Percentiles rank a stretch among this genome's conserved stretches.
These are phyloP conservation scores for Alternaria ventricosa DNA, from an alignment of 2,329 filamentous ascomycete species.

Conservation along the genomic window DNA sequence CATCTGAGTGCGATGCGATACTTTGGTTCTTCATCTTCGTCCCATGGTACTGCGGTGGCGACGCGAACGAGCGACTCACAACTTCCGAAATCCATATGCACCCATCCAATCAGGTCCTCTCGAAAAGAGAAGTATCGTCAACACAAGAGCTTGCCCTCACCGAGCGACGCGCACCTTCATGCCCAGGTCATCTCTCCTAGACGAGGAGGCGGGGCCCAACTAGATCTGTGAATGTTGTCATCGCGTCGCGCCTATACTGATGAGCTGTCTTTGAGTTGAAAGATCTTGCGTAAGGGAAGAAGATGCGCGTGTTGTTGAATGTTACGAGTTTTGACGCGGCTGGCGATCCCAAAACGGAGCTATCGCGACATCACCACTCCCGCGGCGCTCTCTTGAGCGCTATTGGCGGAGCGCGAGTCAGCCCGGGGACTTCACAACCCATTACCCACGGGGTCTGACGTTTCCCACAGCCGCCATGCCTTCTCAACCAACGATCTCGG, in stretches of 20 bases:
- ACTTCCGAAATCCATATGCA: too few relatives aligned
- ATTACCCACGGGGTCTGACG: not conserved
- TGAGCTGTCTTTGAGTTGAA: not conserved
- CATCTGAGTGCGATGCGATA: too few relatives aligned
- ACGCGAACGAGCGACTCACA: too few relatives aligned
- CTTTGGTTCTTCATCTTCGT: too few relatives aligned
- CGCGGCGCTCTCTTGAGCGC: not conserved
- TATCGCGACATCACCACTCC: not conserved
- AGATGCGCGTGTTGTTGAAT: not conserved
- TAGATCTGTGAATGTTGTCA: not conserved
- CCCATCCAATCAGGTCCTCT: too few relatives aligned
- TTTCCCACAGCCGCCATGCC: not conserved
- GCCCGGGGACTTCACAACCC: not conserved
- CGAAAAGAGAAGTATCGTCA: too few relatives aligned
- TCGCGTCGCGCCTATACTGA: not conserved
- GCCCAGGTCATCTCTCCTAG: accelerated
- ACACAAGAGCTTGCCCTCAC: not conserved
- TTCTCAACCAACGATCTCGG: not conserved
- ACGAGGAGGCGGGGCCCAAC: not conserved
- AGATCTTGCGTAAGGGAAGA: not conserved
- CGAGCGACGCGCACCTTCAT: not conserved
- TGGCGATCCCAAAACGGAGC: not conserved
- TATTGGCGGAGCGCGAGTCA: not conserved
- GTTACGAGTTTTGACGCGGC: not conserved
- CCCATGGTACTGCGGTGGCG: too few relatives aligned